Percentiles rank a stretch among this genome's conserved stretches.
Conservation (phyloP, 176 grass and related monocot species). For the Bolboschoenus planiculmis region DNA sequence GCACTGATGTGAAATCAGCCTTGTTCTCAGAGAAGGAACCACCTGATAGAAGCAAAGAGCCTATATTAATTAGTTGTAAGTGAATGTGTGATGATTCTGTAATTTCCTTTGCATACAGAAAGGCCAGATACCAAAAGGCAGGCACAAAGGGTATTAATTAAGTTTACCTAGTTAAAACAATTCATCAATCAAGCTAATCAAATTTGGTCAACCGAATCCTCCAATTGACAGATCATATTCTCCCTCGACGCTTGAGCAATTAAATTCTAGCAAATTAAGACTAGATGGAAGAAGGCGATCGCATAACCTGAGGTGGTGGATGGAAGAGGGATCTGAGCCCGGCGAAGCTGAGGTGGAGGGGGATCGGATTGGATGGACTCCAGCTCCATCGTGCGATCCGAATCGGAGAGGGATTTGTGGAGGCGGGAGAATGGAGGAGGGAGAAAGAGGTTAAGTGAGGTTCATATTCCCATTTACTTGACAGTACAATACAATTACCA, state of each 20-base stretch:
- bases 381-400: constrained; percentile 11
- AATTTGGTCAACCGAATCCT: neutral
- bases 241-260: neutral
- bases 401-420: neutral
- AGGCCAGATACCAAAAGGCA: neutral
- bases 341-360: neutral
- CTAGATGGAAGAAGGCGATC: neutral
- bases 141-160: no score
- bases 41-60: constrained; percentile 15
- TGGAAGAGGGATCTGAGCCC: constrained; percentile 15
- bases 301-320: constrained; percentile 17
- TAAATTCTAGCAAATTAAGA: neutral
- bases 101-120: neutral
- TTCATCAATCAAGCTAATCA: neutral
- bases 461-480: no score
- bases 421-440: neutral
- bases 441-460: neutral
- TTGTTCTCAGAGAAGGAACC: constrained; percentile 35
- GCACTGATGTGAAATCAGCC: constrained; percentile 31
- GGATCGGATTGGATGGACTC: constrained; percentile 27
- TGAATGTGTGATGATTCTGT: neutral
- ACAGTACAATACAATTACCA: no score
- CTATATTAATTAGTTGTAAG: neutral
- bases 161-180: neutral
- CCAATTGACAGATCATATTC: neutral